Evolutionary conservation across 177 flowering plant species (phyloP).

Genomic region (Telopea speciosissima): DNA sequence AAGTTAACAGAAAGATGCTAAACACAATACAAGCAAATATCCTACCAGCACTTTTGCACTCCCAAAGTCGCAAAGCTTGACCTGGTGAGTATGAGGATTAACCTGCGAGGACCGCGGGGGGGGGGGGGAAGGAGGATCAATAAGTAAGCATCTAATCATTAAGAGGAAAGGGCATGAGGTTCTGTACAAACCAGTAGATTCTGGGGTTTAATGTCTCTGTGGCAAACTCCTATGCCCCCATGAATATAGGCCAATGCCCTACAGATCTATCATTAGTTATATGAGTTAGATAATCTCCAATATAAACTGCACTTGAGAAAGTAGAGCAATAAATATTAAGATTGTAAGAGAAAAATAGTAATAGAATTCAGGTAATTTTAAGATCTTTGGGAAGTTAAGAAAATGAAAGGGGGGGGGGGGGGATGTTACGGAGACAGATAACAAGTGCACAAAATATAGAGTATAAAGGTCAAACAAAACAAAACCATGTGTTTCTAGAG

Average conservation of each 20-base stretch:
- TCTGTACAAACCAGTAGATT: conserved; percentile 51
- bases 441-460: neutral
- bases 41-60: conserved; percentile 80
- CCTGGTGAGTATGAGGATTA: conserved; percentile 76
- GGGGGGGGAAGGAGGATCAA: neutral
- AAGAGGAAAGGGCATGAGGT: neutral
- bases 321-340: neutral
- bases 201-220: conserved; percentile 70
- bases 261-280: conserved; percentile 39
- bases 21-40: neutral
- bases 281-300: neutral
- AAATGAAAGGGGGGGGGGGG: neutral
- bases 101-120: conserved; percentile 32
- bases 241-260: conserved; percentile 68
- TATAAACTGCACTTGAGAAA: neutral
- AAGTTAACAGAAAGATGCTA: neutral
- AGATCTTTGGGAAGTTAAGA: neutral
- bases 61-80: conserved; percentile 71
- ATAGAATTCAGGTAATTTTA: neutral
- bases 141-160: neutral
- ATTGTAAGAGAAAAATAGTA: neutral
- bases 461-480: neutral
- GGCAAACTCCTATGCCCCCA: conserved; percentile 58
- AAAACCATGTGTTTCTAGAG: neutral
- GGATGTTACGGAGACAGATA: neutral